Evolutionary conservation across 176 grass and related monocot species (phyloP), one percentile per base, ranked within the genome.

Genomic region (Eleusine coracana): DNA sequence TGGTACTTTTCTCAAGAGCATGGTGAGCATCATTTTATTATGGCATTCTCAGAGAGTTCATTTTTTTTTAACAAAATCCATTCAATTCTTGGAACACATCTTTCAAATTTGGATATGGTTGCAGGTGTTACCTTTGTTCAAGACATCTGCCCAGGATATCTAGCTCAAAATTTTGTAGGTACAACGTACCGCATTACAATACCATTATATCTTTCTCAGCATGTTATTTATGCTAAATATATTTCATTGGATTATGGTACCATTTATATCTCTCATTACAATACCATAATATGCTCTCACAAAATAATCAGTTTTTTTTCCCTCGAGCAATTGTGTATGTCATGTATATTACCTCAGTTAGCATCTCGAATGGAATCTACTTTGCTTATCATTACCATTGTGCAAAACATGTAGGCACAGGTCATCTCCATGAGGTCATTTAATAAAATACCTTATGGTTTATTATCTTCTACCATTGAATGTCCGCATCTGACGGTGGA

Each of bases 141-240:
- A 82, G 86, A 91, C 17, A 23, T 64, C 50, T 94, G 80, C 52
- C 87, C 63, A 37, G 71, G 44, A 79, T 94, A 74, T 88, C 55
- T 94, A 68, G 92, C 92, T 80, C 83, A 76, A 49, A 91, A 91
- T 71, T 91, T 94, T 91, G 88, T 94, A 88, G 88, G 88, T 94
- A 91, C 88, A 86, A 55, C 6, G 38, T 29, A 84, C 45, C 66
- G 55, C 2, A 21, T 75, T 83, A 34, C 28, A 82, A 13, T 59
- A n/a, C 1, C 49, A 38, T 21, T 34, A 34, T 64, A 31, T 7
- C 18, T 85, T 37, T 77, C 10, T 18, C 16, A 63, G 2, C 42
- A 54, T 86, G 3, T 39, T 73, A 63, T 71, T 62, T 71, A 0
- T 60, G 16, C 27, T 42, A 42, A 49, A 58, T 59, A 25, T 52